Percentiles rank a stretch among this genome's conserved stretches.
Evolutionary conservation across 805 yeast genomes (phyloP).

Genomic region (Candida caryicola): DNA sequence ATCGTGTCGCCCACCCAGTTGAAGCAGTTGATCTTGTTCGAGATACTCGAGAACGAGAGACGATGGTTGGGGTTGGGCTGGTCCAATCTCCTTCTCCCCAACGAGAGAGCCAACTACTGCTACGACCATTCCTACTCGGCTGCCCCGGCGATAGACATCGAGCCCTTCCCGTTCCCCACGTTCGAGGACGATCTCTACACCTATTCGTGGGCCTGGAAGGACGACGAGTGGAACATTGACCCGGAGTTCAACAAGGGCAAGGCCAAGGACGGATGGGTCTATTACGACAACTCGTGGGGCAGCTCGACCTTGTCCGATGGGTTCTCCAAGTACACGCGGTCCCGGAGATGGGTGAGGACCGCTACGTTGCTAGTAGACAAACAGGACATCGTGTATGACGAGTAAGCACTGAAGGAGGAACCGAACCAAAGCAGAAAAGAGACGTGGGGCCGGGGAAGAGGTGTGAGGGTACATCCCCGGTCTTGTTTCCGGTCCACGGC

Average conservation of each 20-base stretch:
- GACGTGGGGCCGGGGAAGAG: conserved; percentile 1
- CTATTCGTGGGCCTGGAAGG: conserved; percentile 59
- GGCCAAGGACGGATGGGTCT: conserved; percentile 51
- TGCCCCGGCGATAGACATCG: conserved; percentile 27
- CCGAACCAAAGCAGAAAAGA: neutral
- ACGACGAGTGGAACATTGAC: conserved; percentile 50
- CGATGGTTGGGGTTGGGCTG: conserved; percentile 64
- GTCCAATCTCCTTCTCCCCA: conserved; percentile 49
- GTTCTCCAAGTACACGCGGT: conserved; percentile 48
- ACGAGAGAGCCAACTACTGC: conserved; percentile 50
- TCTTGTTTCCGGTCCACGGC: too few relatives aligned
- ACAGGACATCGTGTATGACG: conserved; percentile 11
- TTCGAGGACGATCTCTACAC: conserved; percentile 34
- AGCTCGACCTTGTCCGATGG: conserved; percentile 42
- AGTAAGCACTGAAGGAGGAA: conserved; percentile 1
- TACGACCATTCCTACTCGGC: conserved; percentile 33
- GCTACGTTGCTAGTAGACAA: conserved; percentile 35
- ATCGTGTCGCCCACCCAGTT: conserved; percentile 40
- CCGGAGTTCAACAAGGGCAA: conserved; percentile 34
- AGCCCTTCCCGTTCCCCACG: conserved; percentile 46
- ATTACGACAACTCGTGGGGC: conserved; percentile 52
- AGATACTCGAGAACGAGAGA: conserved; percentile 55
- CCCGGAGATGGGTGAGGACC: conserved; percentile 49
- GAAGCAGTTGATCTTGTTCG: conserved; percentile 49
- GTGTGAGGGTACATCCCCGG: conserved; percentile 2